Percentiles rank a stretch among this genome's conserved stretches.
Conservation (phyloP, 2,329 filamentous ascomycete genomes). For the Madurella fahalii region DNA sequence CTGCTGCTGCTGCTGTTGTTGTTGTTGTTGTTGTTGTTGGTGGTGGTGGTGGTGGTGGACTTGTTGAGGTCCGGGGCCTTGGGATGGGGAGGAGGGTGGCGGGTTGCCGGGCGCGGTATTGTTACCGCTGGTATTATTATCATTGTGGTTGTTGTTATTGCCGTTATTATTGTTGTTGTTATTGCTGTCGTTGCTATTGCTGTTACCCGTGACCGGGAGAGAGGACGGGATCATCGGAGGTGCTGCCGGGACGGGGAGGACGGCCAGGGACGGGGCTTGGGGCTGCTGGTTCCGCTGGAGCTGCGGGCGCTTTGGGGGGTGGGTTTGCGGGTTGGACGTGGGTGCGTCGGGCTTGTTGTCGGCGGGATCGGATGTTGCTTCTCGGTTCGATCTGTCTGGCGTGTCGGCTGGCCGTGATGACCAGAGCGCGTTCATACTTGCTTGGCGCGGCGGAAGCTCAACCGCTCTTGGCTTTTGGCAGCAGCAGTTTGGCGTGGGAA, state of each 20-base stretch:
- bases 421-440: constrained; percentile 41
- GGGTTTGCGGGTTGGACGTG: not conserved
- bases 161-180: not conserved
- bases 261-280: constrained; percentile 25
- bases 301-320: constrained; percentile 18
- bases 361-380: not conserved
- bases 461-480: constrained; percentile 11
- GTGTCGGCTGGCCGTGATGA: constrained; percentile 15
- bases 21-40: not conserved
- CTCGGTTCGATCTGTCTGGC: not conserved
- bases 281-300: constrained; percentile 24
- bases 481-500: not conserved
- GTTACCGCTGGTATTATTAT: not conserved
- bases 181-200: constrained; percentile 1
- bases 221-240: constrained; percentile 19
- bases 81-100: constrained; percentile 28
- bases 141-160: not conserved
- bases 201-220: constrained; percentile 7
- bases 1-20: too few relatives aligned
- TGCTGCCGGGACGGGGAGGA: constrained; percentile 19
- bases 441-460: constrained; percentile 6
- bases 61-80: not conserved
- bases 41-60: constrained; percentile 6
- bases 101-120: constrained; percentile 19
- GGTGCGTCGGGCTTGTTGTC: not conserved